Percentiles rank a stretch among this genome's conserved stretches.
Conservation (phyloP, 768 basidiomycete genomes). For the Pulveroboletus sp. region DNA sequence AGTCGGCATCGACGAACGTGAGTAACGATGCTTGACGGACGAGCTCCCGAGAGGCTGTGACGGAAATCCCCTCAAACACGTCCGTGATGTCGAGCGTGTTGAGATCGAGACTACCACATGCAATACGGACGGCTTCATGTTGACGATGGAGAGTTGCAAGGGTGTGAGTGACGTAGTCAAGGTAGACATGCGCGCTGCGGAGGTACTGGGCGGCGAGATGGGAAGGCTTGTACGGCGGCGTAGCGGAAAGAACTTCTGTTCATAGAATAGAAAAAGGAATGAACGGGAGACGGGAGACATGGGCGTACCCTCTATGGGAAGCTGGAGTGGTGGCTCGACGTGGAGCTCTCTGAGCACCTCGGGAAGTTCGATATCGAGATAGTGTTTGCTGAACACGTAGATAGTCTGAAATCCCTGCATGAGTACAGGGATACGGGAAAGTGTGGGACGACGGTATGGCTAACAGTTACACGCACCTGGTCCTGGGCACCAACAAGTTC, state of each 20-base stretch:
- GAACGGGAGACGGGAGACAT: background rate
- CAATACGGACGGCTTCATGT: slow-evolving; percentile 66
- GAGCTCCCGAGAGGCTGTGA: slow-evolving; percentile 55
- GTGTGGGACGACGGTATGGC: background rate
- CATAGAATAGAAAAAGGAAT: background rate
- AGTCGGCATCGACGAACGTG: slow-evolving; percentile 60
- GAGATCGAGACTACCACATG: slow-evolving; percentile 66
- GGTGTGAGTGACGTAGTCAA: slow-evolving; percentile 53
- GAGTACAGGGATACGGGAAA: background rate
- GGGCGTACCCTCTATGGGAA: slow-evolving; percentile 62
- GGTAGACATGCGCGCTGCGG: slow-evolving; percentile 57
- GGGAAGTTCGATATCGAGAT: slow-evolving; percentile 64
- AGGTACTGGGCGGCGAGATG: slow-evolving; percentile 65
- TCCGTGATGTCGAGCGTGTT: slow-evolving; percentile 68
- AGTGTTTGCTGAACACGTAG: slow-evolving; percentile 80
- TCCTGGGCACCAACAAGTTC: slow-evolving; percentile 72
- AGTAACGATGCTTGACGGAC: slow-evolving; percentile 62
- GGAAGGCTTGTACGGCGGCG: slow-evolving; percentile 67
- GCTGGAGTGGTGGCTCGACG: slow-evolving; percentile 57
- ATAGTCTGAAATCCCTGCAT: slow-evolving; percentile 47
- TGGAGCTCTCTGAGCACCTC: slow-evolving; percentile 62
- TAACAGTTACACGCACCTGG: slow-evolving; percentile 48
- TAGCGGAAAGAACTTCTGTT: slow-evolving; percentile 56
- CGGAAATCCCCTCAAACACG: slow-evolving; percentile 59
- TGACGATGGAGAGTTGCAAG: slow-evolving; percentile 57